Base-by-base conservation (phyloP, 495 filamentous ascomycete genomes). In the Neurospora tetrasperma region DNA sequence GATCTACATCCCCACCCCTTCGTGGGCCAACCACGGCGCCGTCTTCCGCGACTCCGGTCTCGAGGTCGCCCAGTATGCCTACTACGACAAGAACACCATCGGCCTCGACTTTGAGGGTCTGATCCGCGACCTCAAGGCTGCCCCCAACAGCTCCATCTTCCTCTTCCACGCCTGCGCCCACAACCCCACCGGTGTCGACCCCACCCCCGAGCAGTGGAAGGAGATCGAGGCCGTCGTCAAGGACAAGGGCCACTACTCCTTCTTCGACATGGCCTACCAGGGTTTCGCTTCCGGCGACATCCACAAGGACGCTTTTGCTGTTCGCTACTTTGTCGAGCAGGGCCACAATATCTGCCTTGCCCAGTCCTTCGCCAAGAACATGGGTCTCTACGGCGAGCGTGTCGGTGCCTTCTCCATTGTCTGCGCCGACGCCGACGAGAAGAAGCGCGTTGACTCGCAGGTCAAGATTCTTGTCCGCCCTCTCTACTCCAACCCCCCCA, bases 191-290 rank as follows among this genome's bases (percentile, higher is more conserved):
- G 96, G 96, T 80, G 92, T 98, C 77, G 96, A 99, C 84, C 96
- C 96, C 12, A 97, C 94, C 43, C 83, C 90, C 73, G 90, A 91
- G 78, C 96, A 99, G 85, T 99, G 96, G 96, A 90, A 89, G 84
- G 85, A 93, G 84, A 97, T 99, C 79, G 92, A 91, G 86, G 86
- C 93, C 75, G 95, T 90, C 73, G 88, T 98, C 78, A 97, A 97
- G 89, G 88, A 89, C 83, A 90, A 92, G 83, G 91, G 87, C 54
- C 96, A 98, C 87, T 97, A 90, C 80, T 89, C 94, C 71, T 97
- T 99, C 89, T 99, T 99, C 85, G 96, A 99, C 84, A 99, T 99
- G 96, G 96, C 96, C 74, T 99, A 99, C 88, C 95, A 99, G 85
- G 96, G 96, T 75, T 99, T 99, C 79, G 96, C 96, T 70, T 94